Base-by-base conservation (phyloP, 179 eudicot species). In the Actinidia arguta region DNA sequence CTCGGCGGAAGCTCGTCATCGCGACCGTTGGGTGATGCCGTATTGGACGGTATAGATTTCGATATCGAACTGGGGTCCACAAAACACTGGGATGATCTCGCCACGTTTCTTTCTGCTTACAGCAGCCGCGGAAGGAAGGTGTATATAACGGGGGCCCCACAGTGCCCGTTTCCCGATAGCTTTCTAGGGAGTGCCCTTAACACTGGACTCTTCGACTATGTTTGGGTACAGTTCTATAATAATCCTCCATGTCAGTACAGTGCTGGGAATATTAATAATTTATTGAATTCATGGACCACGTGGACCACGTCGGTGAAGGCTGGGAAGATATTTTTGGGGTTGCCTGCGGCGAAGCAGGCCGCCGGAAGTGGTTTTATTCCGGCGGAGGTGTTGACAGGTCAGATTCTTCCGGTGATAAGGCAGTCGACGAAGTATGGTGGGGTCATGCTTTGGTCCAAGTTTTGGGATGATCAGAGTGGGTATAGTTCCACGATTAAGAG, bases 361-460 rank as follows among this genome's bases (percentile, higher is more conserved):
- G 93, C 98, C 71, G 92, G 93, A 24, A 89, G 97, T 13, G 97
- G 99, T 74, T 95, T 87, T 50, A 73, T 95, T 73, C 93, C 99
- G 20, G 84, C 91, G 0, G 83, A 85, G 11, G 97, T 90, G 82
- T 68, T 94, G 31, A 91, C 80, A 0, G 56, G 78, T 44, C 78
- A 90, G 69, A 80, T 95, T 51, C 88, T 95, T 10, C 95, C 98
- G 17, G 78, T 55, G 61, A 91, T 95, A 56, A 90, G 88, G 86
- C 88, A 36, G 76, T 89, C 94, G 0, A 73, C 64, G 0, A 92
- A 93, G 50, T 95, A 95, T 76, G 97, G 97, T 12, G 99, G 99
- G 0, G 94, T 94, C 3, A 95, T 94, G 99, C 87, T 95, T 54
- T 94, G 98, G 99, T 82, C 92, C 1, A 91, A 87, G 85, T 92